Evolutionary conservation across 2,329 filamentous ascomycete species (phyloP).

Genomic region (Calycina herbarum): DNA sequence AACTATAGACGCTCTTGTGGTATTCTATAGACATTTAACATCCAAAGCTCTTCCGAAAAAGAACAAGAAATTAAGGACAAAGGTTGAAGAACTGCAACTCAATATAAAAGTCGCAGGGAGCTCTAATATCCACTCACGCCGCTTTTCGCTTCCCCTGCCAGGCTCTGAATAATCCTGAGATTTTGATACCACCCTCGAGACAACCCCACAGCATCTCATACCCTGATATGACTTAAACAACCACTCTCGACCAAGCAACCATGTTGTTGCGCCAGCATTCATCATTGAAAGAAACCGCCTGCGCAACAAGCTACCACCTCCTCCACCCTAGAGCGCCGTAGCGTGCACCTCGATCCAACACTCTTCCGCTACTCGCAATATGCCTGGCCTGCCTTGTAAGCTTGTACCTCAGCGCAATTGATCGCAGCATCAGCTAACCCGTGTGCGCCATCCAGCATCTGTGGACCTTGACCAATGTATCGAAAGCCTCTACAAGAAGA

Average conservation of each 20-base stretch:
- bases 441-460: slow-evolving; percentile 60
- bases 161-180: neutral
- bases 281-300: slow-evolving; percentile 31
- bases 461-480: slow-evolving; percentile 99
- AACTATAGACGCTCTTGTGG: no score
- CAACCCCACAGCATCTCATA: neutral
- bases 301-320: slow-evolving; percentile 26
- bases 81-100: neutral
- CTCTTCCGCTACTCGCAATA: slow-evolving; percentile 39
- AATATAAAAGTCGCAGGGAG: neutral
- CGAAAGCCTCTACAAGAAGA: slow-evolving; percentile 92
- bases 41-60: neutral
- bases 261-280: slow-evolving; percentile 37
- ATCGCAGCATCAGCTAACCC: neutral
- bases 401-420: slow-evolving; percentile 12
- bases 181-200: neutral
- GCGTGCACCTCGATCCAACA: slow-evolving; percentile 25
- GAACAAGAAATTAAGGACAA: neutral
- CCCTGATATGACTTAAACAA: slow-evolving; percentile 28
- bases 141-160: neutral
- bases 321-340: slow-evolving; percentile 28
- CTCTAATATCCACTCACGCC: neutral
- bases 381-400: slow-evolving; percentile 60
- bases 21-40: no score
- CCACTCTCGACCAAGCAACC: slow-evolving; percentile 29